Evolutionary conservation across 176 grass and related monocot genomes (phyloP).

Genomic region (Oryza glaberrima): DNA sequence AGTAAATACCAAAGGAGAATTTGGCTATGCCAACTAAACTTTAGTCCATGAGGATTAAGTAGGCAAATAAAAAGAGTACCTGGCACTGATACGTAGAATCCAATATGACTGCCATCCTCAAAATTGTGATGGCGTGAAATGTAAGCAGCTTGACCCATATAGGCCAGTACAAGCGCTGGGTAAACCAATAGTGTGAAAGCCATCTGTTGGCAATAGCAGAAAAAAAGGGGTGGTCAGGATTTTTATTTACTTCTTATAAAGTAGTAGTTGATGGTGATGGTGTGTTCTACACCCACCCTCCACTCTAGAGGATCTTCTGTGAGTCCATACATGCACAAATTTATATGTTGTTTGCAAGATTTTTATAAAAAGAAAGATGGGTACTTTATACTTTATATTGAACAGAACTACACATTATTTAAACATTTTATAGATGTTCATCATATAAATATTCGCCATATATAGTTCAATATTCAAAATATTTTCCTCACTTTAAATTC

Average conservation of each 20-base stretch:
- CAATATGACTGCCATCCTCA: slow-evolving; percentile 65
- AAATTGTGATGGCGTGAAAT: slow-evolving; percentile 85
- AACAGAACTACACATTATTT: neutral
- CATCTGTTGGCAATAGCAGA: slow-evolving; percentile 55
- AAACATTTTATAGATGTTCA: neutral
- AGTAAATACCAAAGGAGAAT: slow-evolving; percentile 30
- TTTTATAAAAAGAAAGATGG: neutral
- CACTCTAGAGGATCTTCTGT: neutral
- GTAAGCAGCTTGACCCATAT: slow-evolving; percentile 98
- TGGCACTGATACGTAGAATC: slow-evolving; percentile 96
- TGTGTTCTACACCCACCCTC: neutral
- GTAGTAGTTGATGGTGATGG: neutral
- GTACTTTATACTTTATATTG: neutral
- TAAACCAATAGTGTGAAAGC: slow-evolving; percentile 87
- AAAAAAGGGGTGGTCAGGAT: slow-evolving; percentile 16
- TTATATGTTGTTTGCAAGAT: neutral
- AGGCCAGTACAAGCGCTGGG: slow-evolving; percentile 85
- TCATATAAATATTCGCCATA: neutral
- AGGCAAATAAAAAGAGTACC: slow-evolving; percentile 51
- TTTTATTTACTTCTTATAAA: slow-evolving; percentile 9
- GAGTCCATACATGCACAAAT: neutral
- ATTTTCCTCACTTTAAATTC: neutral
- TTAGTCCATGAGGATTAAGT: slow-evolving; percentile 22
- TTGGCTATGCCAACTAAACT: neutral
- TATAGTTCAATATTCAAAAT: neutral